Evolutionary conservation across 495 filamentous ascomycete genomes (phyloP).

Genomic region (Penicillium manginii): DNA sequence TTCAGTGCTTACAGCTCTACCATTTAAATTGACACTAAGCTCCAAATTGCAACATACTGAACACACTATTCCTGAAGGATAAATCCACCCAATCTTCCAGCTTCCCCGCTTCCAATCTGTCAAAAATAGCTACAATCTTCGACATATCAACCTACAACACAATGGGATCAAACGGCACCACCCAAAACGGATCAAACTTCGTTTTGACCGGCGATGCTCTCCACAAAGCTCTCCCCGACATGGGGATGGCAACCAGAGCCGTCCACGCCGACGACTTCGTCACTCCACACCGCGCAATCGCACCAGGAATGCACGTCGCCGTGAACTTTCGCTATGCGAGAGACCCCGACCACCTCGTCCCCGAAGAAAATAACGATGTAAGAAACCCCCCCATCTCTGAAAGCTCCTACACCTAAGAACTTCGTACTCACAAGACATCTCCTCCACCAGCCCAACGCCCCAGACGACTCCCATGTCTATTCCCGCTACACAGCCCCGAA

Average conservation of each 20-base stretch:
- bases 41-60: background rate
- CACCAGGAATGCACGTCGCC: conserved; percentile 25
- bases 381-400: background rate
- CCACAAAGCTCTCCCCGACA: conserved; percentile 16
- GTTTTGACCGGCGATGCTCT: conserved; percentile 18
- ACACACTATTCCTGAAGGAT: too few relatives aligned
- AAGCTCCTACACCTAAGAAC: background rate
- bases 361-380: conserved; percentile 26
- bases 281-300: conserved; percentile 23
- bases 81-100: too few relatives aligned
- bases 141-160: conserved; percentile 2
- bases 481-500: conserved; percentile 78
- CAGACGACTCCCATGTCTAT: conserved; percentile 60
- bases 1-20: too few relatives aligned
- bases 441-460: conserved; percentile 27
- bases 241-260: conserved; percentile 23
- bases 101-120: too few relatives aligned
- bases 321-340: conserved; percentile 27
- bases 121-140: too few relatives aligned
- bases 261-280: conserved; percentile 27
- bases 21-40: too few relatives aligned
- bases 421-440: too few relatives aligned
- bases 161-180: conserved; percentile 12
- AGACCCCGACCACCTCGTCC: conserved; percentile 20
- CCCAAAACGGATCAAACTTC: conserved; percentile 12